phyloP scores from a whole-genome alignment of 2,329 filamentous ascomycete genomes.

The Ceratocystis variospora region DNA sequence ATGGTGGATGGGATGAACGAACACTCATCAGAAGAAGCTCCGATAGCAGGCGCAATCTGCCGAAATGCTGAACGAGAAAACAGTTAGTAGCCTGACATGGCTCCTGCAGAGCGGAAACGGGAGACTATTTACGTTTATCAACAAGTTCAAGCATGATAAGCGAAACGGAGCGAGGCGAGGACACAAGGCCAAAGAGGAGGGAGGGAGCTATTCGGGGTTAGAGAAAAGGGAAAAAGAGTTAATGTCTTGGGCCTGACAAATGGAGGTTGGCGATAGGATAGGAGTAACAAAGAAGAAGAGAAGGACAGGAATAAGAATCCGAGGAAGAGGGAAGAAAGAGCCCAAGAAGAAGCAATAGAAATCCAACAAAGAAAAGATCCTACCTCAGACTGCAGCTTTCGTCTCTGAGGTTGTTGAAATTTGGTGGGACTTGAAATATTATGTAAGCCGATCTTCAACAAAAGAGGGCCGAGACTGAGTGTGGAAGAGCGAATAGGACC shows the following conservation, averaged over 20 bases:
- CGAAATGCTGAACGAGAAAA: conserved; percentile 30
- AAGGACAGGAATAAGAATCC: background rate
- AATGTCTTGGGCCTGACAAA: too few relatives aligned
- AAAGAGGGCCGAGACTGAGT: background rate
- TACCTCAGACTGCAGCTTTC: background rate
- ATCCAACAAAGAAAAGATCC: background rate
- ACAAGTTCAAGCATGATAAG: conserved; percentile 16
- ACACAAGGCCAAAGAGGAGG: background rate
- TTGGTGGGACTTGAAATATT: conserved; percentile 3
- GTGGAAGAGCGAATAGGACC: background rate
- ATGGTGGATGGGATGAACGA: conserved; percentile 21
- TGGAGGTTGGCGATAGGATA: too few relatives aligned
- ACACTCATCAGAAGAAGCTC: conserved; percentile 36
- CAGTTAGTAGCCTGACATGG: background rate
- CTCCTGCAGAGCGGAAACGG: conserved; percentile 9
- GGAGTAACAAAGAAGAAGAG: background rate
- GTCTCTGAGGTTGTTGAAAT: background rate
- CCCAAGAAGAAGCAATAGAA: background rate
- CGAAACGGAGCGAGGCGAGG: background rate
- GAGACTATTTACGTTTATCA: conserved; percentile 12
- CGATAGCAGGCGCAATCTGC: conserved; percentile 30
- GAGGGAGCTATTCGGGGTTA: background rate
- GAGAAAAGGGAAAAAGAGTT: background rate
- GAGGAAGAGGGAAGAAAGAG: background rate
- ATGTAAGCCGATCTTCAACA: background rate